Base-by-base conservation (phyloP, 2,329 filamentous ascomycete genomes). In the Ophiostoma sp. region DNA sequence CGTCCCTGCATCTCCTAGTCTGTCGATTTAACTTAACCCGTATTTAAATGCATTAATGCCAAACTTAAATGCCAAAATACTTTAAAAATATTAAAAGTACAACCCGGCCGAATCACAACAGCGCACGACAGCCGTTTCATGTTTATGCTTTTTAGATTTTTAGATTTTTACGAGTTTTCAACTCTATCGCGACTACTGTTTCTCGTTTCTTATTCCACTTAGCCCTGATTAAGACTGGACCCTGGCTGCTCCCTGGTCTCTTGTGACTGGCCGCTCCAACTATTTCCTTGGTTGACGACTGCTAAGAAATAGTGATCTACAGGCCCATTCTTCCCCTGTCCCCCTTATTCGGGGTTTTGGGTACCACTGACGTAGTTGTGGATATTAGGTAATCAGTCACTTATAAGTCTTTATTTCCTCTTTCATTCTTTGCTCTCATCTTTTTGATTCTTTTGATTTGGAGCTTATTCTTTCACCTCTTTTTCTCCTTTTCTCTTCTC, bases 111-210 rank as follows among this genome's bases (percentile, higher is more conserved):
- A 57, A 57, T 57, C 52, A 57, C 4, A 27, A 27, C 52, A 57
- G 52, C 52, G 52, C 52, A 57, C 52, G 23, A 57, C 52, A 57
- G 52, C 52, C 52, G 52, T 57, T 57, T 57, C 52, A 57, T 57
- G 52, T 31, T 57, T 57, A 57, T 57, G 11, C 44, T 48, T 48
- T 48, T 48, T 17, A 15, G 39, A 41, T 41, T 41, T 41, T 6
- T 3, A 41, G 39, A 41, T n/a, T 48, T 48, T 48, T 8, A 48
- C 44, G 17, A 17, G 15, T 8, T 48, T 48, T 48, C 17, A n/a
- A n/a, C 44, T 48, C 17, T 44, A 44, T 44, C 6, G 44, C 5
- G 36, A 39, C 35, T 48, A 17, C 15, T n/a, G 15, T 20, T 17
- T 57, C 10, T 27, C 27, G 52, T 57, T 57, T 57, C 52, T 57